A percentile compares a stretch with the other conserved stretches of the same genome.
Evolutionary conservation across 768 basidiomycete genomes (phyloP).

Genomic region (Glaciozyma martinii): DNA sequence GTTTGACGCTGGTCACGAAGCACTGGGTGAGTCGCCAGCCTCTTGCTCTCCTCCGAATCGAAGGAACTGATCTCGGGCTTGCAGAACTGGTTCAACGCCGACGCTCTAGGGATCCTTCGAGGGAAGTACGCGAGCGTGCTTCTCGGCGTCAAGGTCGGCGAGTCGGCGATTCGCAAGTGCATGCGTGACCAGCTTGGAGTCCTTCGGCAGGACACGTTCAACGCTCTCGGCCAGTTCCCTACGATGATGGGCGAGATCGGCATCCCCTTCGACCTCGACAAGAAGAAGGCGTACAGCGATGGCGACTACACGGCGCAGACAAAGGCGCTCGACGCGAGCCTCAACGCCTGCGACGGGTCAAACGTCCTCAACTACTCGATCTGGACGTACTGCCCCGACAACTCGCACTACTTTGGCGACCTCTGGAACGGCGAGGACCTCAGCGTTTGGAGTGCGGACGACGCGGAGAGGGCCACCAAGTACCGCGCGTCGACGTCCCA

Average conservation of each 20-base stretch:
- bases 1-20: constrained; percentile 79
- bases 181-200: constrained; percentile 74
- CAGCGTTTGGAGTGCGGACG: constrained; percentile 75
- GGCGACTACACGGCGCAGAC: constrained; percentile 57
- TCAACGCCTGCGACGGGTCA: constrained; percentile 42
- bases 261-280: constrained; percentile 88
- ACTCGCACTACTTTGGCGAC: constrained; percentile 81
- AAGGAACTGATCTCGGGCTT: neutral
- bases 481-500: neutral
- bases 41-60: neutral
- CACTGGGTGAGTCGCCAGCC: constrained; percentile 50
- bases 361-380: constrained; percentile 43
- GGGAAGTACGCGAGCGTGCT: constrained; percentile 60
- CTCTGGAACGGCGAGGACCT: constrained; percentile 96
- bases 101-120: constrained; percentile 82
- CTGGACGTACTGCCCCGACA: constrained; percentile 50
- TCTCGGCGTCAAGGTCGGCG: constrained; percentile 73
- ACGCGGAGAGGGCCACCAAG: constrained; percentile 38
- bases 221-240: constrained; percentile 57
- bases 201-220: constrained; percentile 61
- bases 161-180: constrained; percentile 65
- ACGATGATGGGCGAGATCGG: constrained; percentile 95
- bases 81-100: constrained; percentile 80
- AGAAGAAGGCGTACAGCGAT: constrained; percentile 65
- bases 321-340: constrained; percentile 41